These are phyloP conservation scores for Bipolaris zeicola DNA, from an alignment of 2,329 filamentous ascomycete genomes.

Conservation along the genomic window DNA sequence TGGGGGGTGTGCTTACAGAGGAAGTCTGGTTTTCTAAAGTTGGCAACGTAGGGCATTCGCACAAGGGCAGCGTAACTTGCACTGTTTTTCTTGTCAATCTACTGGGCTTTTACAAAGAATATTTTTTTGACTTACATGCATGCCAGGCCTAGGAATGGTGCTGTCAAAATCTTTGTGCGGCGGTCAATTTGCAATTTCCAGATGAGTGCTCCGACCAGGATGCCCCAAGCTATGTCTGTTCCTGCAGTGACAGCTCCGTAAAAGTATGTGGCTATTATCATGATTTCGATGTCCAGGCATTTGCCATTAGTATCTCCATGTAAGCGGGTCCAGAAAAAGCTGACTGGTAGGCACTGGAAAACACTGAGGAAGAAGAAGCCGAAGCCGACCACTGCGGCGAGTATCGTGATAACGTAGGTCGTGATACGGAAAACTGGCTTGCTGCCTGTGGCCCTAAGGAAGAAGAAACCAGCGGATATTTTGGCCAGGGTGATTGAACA, in stretches of 20 bases:
- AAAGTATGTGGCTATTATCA: constrained; percentile 57
- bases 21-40: constrained; percentile 23
- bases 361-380: constrained; percentile 56
- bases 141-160: constrained; percentile 16
- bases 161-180: constrained; percentile 14
- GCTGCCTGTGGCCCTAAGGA: constrained; percentile 55
- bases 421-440: constrained; percentile 50
- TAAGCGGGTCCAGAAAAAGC: constrained; percentile 53
- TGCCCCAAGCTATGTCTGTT: constrained; percentile 21
- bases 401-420: constrained; percentile 51
- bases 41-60: constrained; percentile 21
- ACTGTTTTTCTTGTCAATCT: constrained; percentile 1
- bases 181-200: constrained; percentile 59
- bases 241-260: constrained; percentile 16
- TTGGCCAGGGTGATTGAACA: constrained; percentile 37
- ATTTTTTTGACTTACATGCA: constrained; percentile 12
- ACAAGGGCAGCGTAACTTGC: constrained; percentile 24
- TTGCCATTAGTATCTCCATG: constrained; percentile 33
- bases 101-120: too few species aligned
- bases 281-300: constrained; percentile 51
- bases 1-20: constrained; percentile 11
- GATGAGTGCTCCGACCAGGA: constrained; percentile 52
- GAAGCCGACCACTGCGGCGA: constrained; percentile 50
- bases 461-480: constrained; percentile 56
- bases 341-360: constrained; percentile 57